Conservation (phyloP, 1,139 yeast genomes). For the Eremothecium cymbalariae region DNA sequence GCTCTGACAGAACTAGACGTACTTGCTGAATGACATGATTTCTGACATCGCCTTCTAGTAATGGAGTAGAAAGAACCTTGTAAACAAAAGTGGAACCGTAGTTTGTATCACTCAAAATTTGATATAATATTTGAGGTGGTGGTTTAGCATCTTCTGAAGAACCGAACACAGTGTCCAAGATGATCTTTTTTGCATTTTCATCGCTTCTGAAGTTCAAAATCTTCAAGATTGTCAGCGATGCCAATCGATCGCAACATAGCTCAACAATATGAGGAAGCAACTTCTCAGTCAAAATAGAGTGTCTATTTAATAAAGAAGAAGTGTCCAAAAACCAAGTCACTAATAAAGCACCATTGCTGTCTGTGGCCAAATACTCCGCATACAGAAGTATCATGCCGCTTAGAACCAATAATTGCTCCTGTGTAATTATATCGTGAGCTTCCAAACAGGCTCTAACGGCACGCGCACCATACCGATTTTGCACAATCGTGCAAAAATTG, state of each 20-base stretch:
- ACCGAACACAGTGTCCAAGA: slow-evolving; percentile 63
- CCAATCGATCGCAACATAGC: slow-evolving; percentile 77
- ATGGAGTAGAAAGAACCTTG: slow-evolving; percentile 65
- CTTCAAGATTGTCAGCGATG: slow-evolving; percentile 75
- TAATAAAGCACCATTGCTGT: slow-evolving; percentile 80
- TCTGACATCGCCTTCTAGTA: slow-evolving; percentile 47
- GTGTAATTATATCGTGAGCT: slow-evolving; percentile 49
- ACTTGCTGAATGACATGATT: slow-evolving; percentile 53
- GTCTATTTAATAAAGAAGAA: slow-evolving; percentile 55
- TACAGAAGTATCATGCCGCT: slow-evolving; percentile 73
- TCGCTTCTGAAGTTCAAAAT: slow-evolving; percentile 66
- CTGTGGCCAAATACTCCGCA: slow-evolving; percentile 72
- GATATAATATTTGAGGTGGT: slow-evolving; percentile 38
- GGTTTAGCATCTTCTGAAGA: slow-evolving; percentile 19
- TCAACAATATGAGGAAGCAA: slow-evolving; percentile 55
- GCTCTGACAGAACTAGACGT: slow-evolving; percentile 52
- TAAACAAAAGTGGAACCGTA: slow-evolving; percentile 83
- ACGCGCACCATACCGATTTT: slow-evolving; percentile 89
- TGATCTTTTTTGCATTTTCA: slow-evolving; percentile 48
- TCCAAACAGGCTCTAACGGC: slow-evolving; percentile 92
- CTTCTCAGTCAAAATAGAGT: slow-evolving; percentile 47
- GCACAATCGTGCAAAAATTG: slow-evolving; percentile 73
- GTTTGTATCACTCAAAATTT: slow-evolving; percentile 49
- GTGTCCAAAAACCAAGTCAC: slow-evolving; percentile 94
- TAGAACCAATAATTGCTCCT: slow-evolving; percentile 65